These are phyloP conservation scores for Cucumis sativus DNA, from an alignment of 306 rosid species.

Conservation along the genomic window Cucumber_9930_V3 NC_026656.2:10227001-10227500, in stretches of 20 bases:
- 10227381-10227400: not conserved
- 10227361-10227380: conserved; percentile 61
- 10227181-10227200: not conserved
- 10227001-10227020: not conserved
- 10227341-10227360: conserved; percentile 99
- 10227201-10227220: conserved; percentile 32
- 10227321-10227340: conserved; percentile 85
- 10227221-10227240: conserved; percentile 99
- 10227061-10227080: conserved; percentile 97
- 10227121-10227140: conserved; percentile 99
- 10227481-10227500: conserved; percentile 99
- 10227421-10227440: not conserved
- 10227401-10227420: not conserved
- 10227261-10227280: conserved; percentile 91
- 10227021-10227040: not conserved
- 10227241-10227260: conserved; percentile 76
- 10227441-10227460: conserved; percentile 1
- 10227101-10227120: conserved; percentile 97
- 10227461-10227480: conserved; percentile 54
- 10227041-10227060: conserved; percentile 83
- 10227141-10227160: conserved; percentile 46
- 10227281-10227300: conserved; percentile 99
- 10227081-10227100: conserved; percentile 98
- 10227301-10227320: conserved; percentile 97
- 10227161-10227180: conserved; percentile 15